Base-by-base conservation (phyloP, 164 flowering plant species). In the Kalanchoe fedtschenkoi region DNA sequence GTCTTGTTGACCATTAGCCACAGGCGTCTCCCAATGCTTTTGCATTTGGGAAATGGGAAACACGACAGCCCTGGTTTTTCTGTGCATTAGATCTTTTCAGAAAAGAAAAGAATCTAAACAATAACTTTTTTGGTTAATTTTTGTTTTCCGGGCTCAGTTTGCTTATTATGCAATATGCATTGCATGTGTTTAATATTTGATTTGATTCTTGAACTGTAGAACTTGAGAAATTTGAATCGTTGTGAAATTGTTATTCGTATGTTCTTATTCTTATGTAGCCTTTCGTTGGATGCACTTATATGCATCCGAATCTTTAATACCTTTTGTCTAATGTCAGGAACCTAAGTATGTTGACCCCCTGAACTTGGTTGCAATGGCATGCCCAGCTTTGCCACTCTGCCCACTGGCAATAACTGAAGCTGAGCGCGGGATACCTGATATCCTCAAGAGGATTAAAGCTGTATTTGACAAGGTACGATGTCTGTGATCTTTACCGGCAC, bases 391-490 rank as follows among this genome's bases (percentile, higher is more conserved):
- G 10, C 99, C 99, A 38, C 81, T 95, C 24, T 95, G 99, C 74
- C 96, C 97, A 30, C 70, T 95, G 75, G 97, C 99, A 68, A 86
- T 89, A 63, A 80, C 99, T 64, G 99, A 93, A 83, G 99, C 99
- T 44, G 99, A 93, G 73, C 83, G 99, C 21, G 97, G 92, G 62
- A 83, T 81, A 65, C 99, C 99, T 44, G 88, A 77, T 70, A 69
- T 95, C 47, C 93, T 95, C 54, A 87, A 95, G 78, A 78, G 96
- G 34, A 85, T 91, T 67, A 79, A 97, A 71, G 87, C 84, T 58
- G 85, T 89, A 14, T 89, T 95, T 77, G 93, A 91, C 44, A 95
- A 83, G 96, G 99, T 89, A 75, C 65, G 32, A 34, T 26, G 33
- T 13, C 4, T 24, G 6, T 24, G 32, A 11, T 26, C 54, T 28